Percentiles rank a stretch among this genome's conserved stretches.
Evolutionary conservation across 495 filamentous ascomycete species (phyloP).

Genomic region (Haplographium delicatum): DNA sequence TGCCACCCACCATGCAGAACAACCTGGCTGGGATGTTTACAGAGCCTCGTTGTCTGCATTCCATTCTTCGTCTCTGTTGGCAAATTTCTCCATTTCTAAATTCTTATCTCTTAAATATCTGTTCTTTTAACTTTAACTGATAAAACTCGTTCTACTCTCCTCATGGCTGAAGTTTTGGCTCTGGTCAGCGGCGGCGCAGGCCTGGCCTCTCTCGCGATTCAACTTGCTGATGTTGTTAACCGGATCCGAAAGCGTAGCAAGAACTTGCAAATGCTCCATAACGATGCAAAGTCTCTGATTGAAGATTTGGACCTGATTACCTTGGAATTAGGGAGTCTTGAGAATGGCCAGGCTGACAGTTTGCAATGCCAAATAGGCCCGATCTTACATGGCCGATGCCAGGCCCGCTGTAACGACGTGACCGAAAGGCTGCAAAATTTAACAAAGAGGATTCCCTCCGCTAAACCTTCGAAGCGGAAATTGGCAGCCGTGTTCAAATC

Average conservation of each 20-base stretch:
- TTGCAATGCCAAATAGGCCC: background rate
- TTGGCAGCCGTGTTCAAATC: background rate
- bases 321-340: background rate
- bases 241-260: constrained; percentile 5
- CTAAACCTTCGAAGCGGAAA: background rate
- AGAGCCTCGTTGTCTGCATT: too few species aligned
- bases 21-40: too few species aligned
- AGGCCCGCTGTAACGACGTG: background rate
- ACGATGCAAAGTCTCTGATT: background rate
- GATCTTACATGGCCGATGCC: background rate
- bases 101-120: too few species aligned
- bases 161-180: background rate
- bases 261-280: background rate
- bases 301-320: constrained; percentile 2
- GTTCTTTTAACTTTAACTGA: too few species aligned
- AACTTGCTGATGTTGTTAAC: constrained; percentile 4
- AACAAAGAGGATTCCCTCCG: background rate
- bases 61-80: too few species aligned
- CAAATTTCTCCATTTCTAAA: too few species aligned
- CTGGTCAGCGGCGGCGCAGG: constrained; percentile 1
- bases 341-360: background rate
- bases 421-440: background rate
- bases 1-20: too few species aligned
- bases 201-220: constrained; percentile 8
- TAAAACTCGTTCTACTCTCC: too few species aligned